Conservation (phyloP, 1,139 yeast species). For the Protomyces inundatus region DNA sequence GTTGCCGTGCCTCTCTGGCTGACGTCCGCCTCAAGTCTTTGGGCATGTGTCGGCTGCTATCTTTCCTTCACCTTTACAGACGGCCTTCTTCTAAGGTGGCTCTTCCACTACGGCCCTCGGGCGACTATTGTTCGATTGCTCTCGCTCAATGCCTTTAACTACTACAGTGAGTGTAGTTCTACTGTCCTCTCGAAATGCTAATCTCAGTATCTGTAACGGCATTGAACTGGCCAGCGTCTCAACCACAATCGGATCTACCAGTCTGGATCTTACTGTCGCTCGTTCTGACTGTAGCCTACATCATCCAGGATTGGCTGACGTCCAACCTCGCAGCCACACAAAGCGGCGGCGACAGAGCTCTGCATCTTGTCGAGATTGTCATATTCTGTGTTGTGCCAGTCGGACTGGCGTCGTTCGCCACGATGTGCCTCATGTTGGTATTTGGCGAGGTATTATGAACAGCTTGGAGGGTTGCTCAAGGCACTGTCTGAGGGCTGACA, state of each 20-base stretch:
- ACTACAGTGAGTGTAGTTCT: constrained; percentile 36
- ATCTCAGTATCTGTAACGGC: background rate
- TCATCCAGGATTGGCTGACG: constrained; percentile 82
- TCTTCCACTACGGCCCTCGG: constrained; percentile 76
- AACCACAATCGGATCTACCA: constrained; percentile 53
- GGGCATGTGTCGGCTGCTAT: constrained; percentile 75
- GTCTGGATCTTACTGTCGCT: constrained; percentile 90
- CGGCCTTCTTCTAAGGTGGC: constrained; percentile 83
- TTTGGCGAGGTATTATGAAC: background rate
- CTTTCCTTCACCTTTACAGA: constrained; percentile 78
- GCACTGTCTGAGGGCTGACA: background rate
- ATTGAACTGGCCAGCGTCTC: constrained; percentile 36
- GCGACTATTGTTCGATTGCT: constrained; percentile 85
- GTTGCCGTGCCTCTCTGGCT: constrained; percentile 3
- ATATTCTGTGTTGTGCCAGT: constrained; percentile 97
- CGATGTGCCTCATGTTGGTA: constrained; percentile 48
- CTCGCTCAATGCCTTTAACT: constrained; percentile 69
- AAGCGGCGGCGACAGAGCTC: constrained; percentile 43
- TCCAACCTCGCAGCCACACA: constrained; percentile 50
- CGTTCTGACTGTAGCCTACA: constrained; percentile 73
- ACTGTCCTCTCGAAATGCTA: background rate
- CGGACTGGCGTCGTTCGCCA: constrained; percentile 86
- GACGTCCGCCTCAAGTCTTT: constrained; percentile 39
- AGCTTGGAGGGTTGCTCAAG: background rate
- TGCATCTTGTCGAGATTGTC: constrained; percentile 74